A percentile compares a stretch with the other conserved stretches of the same genome.
Evolutionary conservation across 495 filamentous ascomycete species (phyloP).

Genomic region (Hypoxylon intermedium): DNA sequence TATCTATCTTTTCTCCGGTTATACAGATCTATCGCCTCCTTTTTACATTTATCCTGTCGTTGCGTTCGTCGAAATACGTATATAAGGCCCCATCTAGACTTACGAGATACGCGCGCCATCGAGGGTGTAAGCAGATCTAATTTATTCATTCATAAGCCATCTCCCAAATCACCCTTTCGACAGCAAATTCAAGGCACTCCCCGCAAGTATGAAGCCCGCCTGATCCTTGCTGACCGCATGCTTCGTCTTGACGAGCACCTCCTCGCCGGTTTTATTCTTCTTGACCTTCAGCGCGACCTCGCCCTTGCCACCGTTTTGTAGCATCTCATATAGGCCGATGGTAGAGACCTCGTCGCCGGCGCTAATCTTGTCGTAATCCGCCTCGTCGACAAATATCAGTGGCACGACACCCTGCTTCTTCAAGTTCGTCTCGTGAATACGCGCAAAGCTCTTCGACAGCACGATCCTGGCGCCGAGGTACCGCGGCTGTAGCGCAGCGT

Average conservation of each 20-base stretch:
- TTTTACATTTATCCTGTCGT: neutral
- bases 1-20: too few relatives aligned
- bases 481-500: slow-evolving; percentile 94
- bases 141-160: neutral
- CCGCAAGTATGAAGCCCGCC: slow-evolving; percentile 87
- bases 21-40: too few relatives aligned
- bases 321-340: slow-evolving; percentile 79
- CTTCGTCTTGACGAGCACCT: slow-evolving; percentile 65
- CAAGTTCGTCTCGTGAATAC: slow-evolving; percentile 98
- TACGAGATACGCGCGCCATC: too few relatives aligned
- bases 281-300: slow-evolving; percentile 71
- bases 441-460: slow-evolving; percentile 87
- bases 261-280: slow-evolving; percentile 67
- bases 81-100: too few relatives aligned
- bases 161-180: slow-evolving; percentile 53
- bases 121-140: neutral
- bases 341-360: slow-evolving; percentile 85
- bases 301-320: slow-evolving; percentile 80
- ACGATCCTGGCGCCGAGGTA: slow-evolving; percentile 91
- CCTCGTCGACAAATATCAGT: slow-evolving; percentile 81
- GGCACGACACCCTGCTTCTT: slow-evolving; percentile 99
- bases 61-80: neutral
- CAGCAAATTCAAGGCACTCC: slow-evolving; percentile 90
- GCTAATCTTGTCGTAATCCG: slow-evolving; percentile 83
- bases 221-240: slow-evolving; percentile 89